Base-by-base conservation (phyloP, 169 alveolate genomes). In the Eimeria necatrix region DNA sequence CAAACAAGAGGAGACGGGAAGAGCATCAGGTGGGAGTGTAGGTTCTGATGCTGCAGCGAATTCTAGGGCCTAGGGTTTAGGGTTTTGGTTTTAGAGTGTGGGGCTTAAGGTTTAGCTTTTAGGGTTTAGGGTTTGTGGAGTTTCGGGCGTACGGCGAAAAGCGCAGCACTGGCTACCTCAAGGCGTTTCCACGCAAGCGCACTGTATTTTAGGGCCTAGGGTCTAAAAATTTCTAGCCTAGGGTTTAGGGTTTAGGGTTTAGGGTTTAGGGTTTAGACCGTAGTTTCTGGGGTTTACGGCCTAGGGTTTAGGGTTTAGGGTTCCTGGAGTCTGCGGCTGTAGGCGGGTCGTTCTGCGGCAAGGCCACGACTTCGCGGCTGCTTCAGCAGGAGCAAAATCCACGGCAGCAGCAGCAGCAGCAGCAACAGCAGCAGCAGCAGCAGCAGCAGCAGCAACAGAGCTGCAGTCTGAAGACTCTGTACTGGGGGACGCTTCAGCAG, bases 261-360 rank as follows among this genome's bases (percentile, higher is more conserved):
- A 71, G 83, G 83, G 49, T 5, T 71, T 6, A 71, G 1, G 83
- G 83, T 71, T 14, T 32, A 32, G 78, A 14, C 32, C 24, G 1
- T 22, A 4, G 41, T 7, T 22, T 20, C 49, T 71, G 32, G 8
- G 18, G 18, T 71, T 71, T 56, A n/a, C 64, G 64, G 64, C 64
- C 64, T n/a, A n/a, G n/a, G n/a, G n/a, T n/a, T n/a, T n/a, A n/a
- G n/a, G n/a, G n/a, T n/a, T n/a, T n/a, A n/a, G n/a, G n/a, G n/a
- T n/a, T n/a, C n/a, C n/a, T n/a, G n/a, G n/a, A n/a, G n/a, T 71
- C 16, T n/a, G 10, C 51, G 46, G 6, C 18, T 71, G 87, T 60
- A 76, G 87, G 24, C 56, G 56, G 22, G 87, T 76, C 32, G 22
- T 48, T 48, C 87, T 76, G 64, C 87, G 87, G 12, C 87, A 76